A percentile compares a stretch with the other conserved stretches of the same genome.
Evolutionary conservation across 257 asterid species (phyloP).

Genomic region (Buddleja alternifolia): DNA sequence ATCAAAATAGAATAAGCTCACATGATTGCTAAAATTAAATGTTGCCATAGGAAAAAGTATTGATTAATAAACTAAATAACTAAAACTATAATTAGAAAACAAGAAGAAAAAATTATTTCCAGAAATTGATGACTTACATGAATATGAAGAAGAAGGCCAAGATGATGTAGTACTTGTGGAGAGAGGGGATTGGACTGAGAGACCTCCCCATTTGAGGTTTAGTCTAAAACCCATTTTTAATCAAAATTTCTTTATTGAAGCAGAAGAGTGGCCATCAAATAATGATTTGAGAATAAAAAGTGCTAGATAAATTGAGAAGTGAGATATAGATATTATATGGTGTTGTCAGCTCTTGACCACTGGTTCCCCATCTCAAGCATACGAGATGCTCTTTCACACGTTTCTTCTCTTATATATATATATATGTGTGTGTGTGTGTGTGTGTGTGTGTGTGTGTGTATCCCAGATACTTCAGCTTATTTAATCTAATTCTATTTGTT

Average conservation of each 20-base stretch:
- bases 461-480: not conserved
- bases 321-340: slow-evolving; percentile 31
- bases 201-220: slow-evolving; percentile 66
- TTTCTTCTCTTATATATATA: slow-evolving; percentile 1
- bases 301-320: slow-evolving; percentile 26
- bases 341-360: slow-evolving; percentile 67
- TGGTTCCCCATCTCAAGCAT: slow-evolving; percentile 65
- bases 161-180: slow-evolving; percentile 61
- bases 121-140: slow-evolving; percentile 42
- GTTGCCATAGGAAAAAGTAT: too few species aligned
- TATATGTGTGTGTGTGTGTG: too few species aligned
- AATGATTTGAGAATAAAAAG: not conserved
- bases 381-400: slow-evolving; percentile 36
- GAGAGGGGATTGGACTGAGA: slow-evolving; percentile 62
- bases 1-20: not conserved
- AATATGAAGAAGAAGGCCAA: slow-evolving; percentile 53
- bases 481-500: too few species aligned
- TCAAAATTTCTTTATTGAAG: slow-evolving; percentile 17
- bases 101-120: not conserved
- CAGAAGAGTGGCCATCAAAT: slow-evolving; percentile 31
- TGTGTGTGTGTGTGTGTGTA: not conserved
- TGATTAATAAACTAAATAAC: too few species aligned
- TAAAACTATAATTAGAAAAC: not conserved
- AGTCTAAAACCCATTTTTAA: slow-evolving; percentile 77
- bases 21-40: too few species aligned